Base-by-base conservation (phyloP, 1,284 basidiomycete genomes). In the Cryptococcus amylolentus region DNA sequence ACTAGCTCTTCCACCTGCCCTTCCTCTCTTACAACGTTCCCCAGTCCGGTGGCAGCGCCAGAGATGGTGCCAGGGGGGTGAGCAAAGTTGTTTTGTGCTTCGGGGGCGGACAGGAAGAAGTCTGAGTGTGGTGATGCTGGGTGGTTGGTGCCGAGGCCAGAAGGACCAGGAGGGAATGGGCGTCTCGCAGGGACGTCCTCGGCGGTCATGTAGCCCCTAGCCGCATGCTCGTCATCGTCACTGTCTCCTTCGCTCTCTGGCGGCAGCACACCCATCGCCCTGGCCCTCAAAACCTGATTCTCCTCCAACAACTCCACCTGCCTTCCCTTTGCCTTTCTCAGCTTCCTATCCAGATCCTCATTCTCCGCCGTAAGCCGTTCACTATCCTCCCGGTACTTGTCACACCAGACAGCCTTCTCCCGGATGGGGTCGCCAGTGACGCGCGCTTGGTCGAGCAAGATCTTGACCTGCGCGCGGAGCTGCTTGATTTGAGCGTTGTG, bases 361-460 rank as follows among this genome's bases (percentile, higher is more conserved):
- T 73, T 76, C 39, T 72, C 54, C 31, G 63, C 55, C 38, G 20
- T 20, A 12, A 73, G 56, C 26, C 31, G 49, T 26, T 65, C 63
- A 31, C 65, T 60, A 48, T 66, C 61, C 39, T 43, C 43, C 23
- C 52, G 45, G 18, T 66, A 49, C 27, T 54, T 43, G 8, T 49
- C 52, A 51, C 70, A 67, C 31, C 47, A 44, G 1, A 58, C 58
- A 2, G 72, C 71, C 38, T 67, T 68, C 26, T 55, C 38, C 10
- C 75, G 65, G 8, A 75, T 49, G 5, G 20, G 47, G 55, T 77
- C 75, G 52, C 70, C 74, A 2, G 75, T 77, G 20, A 57, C 43
- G 10, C 73, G 60, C 28, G 63, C 53, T 58, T 77, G 75, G 27
- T 69, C 67, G 0, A 71, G 63, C 9, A 75, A 52, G 23, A 75